Evolutionary conservation across 2,329 filamentous ascomycete species (phyloP).

Genomic region (Aspergillus novoparasiticus): DNA sequence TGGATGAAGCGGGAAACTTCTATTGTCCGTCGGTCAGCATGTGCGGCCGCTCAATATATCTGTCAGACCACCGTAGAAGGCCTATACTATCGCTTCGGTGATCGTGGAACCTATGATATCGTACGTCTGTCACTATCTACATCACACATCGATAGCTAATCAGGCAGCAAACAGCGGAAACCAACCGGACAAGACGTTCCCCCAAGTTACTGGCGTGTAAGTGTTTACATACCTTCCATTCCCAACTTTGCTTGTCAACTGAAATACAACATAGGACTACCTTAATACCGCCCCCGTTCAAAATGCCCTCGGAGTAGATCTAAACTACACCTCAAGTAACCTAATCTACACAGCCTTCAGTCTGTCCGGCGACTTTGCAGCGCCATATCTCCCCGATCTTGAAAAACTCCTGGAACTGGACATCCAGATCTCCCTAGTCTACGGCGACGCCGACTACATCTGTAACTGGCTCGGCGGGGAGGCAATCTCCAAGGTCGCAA

Average conservation of each 20-base stretch:
- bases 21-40: background rate
- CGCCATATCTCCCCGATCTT: conserved; percentile 62
- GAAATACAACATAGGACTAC: conserved; percentile 25
- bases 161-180: background rate
- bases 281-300: conserved; percentile 45
- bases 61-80: conserved; percentile 61
- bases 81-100: conserved; percentile 58
- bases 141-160: background rate
- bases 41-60: conserved; percentile 33
- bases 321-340: conserved; percentile 59
- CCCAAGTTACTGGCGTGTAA: conserved; percentile 1
- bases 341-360: conserved; percentile 53
- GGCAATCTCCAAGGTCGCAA: conserved; percentile 66
- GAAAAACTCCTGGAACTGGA: conserved; percentile 62
- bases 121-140: background rate
- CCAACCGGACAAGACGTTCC: background rate
- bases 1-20: conserved; percentile 53
- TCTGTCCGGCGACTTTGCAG: conserved; percentile 62
- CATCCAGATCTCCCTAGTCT: conserved; percentile 71
- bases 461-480: conserved; percentile 71
- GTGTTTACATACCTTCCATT: conserved; percentile 30
- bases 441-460: conserved; percentile 63
- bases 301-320: conserved; percentile 61
- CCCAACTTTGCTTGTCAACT: conserved; percentile 66
- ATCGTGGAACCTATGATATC: conserved; percentile 64